Evolutionary conservation across 108 stramenopile species (phyloP).

Genomic region (Bacterosira constricta): DNA sequence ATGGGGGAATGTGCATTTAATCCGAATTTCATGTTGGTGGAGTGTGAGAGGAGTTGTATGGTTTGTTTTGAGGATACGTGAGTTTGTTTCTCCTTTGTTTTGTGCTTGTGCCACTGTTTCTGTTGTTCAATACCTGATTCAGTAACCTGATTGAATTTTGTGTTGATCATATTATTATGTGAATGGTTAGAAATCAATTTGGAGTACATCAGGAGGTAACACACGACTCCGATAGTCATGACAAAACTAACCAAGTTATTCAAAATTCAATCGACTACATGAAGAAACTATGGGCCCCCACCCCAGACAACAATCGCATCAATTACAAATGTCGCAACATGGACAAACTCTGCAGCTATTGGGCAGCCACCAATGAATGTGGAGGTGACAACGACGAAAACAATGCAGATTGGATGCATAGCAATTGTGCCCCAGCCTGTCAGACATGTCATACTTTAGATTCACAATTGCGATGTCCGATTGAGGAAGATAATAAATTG

Average conservation of each 20-base stretch:
- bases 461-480: conserved; percentile 57
- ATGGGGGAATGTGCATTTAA: conserved; percentile 41
- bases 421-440: conserved; percentile 80
- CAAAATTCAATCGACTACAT: conserved; percentile 33
- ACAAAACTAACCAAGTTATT: conserved; percentile 9
- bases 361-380: conserved; percentile 65
- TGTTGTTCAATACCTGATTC: too few relatives aligned
- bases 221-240: not conserved
- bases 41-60: conserved; percentile 40
- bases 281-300: conserved; percentile 21
- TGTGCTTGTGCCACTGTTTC: too few relatives aligned
- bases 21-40: conserved; percentile 42
- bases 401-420: conserved; percentile 49
- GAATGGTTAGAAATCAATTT: conserved; percentile 46
- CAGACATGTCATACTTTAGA: conserved; percentile 64
- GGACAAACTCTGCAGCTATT: conserved; percentile 53
- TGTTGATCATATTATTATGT: too few relatives aligned
- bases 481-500: conserved; percentile 53
- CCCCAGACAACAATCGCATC: conserved; percentile 13
- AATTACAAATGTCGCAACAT: conserved; percentile 56
- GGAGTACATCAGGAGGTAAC: conserved; percentile 25
- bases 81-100: conserved; percentile 15
- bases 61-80: conserved; percentile 40
- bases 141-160: too few relatives aligned
- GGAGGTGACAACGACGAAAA: conserved; percentile 11